phyloP scores from a whole-genome alignment of 176 grass and related monocot genomes.

The Carex parvula region DNA sequence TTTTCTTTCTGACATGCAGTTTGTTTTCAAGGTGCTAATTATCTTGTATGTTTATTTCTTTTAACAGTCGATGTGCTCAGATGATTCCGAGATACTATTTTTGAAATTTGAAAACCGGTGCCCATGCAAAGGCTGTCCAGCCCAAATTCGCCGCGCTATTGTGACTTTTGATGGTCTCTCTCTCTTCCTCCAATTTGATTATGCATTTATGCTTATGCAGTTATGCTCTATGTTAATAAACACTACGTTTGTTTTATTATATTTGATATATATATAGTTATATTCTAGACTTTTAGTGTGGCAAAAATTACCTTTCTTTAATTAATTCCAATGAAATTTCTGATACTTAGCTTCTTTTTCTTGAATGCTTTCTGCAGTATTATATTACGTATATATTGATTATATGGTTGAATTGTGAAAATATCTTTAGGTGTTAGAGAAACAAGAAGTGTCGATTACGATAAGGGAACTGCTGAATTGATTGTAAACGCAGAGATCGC shows the following conservation, averaged over 20 bases:
- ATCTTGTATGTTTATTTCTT: neutral
- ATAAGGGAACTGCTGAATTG: slow-evolving; percentile 18
- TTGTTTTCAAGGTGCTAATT: neutral
- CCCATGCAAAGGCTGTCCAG: slow-evolving; percentile 8
- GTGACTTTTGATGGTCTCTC: slow-evolving; percentile 2
- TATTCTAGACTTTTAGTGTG: too few species aligned
- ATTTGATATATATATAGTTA: neutral
- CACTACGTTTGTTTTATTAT: neutral
- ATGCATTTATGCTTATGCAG: neutral
- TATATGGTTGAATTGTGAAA: neutral
- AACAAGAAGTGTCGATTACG: slow-evolving; percentile 19
- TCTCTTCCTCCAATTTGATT: neutral
- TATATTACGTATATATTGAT: neutral
- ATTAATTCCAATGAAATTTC: neutral
- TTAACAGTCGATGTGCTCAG: neutral
- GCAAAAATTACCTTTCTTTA: too few species aligned
- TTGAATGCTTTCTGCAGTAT: neutral
- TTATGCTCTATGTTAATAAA: neutral
- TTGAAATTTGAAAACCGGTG: slow-evolving; percentile 22
- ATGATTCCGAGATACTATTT: slow-evolving; percentile 21
- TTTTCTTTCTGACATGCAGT: neutral
- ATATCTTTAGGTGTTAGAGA: slow-evolving; percentile 14
- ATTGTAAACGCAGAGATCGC: neutral
- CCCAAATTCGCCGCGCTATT: slow-evolving; percentile 12
- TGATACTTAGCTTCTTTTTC: neutral